Evolutionary conservation across 441 rosid species (phyloP), one percentile per base, ranked within the genome.

Genomic region (Rhodomyrtus psidioides): DNA sequence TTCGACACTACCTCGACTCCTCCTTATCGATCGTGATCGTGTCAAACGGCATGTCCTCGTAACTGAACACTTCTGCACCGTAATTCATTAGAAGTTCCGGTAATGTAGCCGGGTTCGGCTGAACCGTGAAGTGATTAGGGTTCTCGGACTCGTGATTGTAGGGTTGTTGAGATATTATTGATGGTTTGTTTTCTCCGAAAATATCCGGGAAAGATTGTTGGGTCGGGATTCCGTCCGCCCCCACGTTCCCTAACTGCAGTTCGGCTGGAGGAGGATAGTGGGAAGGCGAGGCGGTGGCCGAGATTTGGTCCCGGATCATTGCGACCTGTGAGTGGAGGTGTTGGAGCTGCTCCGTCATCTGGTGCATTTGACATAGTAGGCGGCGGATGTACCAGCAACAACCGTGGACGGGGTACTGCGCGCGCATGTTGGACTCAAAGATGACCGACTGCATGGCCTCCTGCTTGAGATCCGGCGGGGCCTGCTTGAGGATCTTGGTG

Each of bases 401-500:
- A 12, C 79, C 79, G 79, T 70, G 79, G 79, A 70, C 79, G 2
- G 79, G 79, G 49, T 70, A 70, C 49, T 70, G 79, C 8, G 79
- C 79, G n/a, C 79, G 79, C 79, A 70, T 70, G 79, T 70, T 70
- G 15, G 79, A 70, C 79, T 70, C 79, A 46, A 70, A 70, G 49
- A 70, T 39, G 79, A 70, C n/a, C 49, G 79, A 70, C 49, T 70
- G 79, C 79, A 70, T 70, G 49, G 79, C 79, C 49, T 70, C 79
- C n/a, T 70, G 79, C 79, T 70, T 70, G 79, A 70, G 79, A 42
- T 70, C 79, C 49, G 81, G 26, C 16, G 87, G 87, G 53, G 82
- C 84, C 17, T 24, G 86, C 82, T 82, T 54, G 82, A 86, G 84
- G 82, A 86, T 86, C 84, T 81, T 82, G 42, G 83, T 55, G 39